Conservation (phyloP, 352 stramenopile genomes). For the Pythium utonaiense region DNA sequence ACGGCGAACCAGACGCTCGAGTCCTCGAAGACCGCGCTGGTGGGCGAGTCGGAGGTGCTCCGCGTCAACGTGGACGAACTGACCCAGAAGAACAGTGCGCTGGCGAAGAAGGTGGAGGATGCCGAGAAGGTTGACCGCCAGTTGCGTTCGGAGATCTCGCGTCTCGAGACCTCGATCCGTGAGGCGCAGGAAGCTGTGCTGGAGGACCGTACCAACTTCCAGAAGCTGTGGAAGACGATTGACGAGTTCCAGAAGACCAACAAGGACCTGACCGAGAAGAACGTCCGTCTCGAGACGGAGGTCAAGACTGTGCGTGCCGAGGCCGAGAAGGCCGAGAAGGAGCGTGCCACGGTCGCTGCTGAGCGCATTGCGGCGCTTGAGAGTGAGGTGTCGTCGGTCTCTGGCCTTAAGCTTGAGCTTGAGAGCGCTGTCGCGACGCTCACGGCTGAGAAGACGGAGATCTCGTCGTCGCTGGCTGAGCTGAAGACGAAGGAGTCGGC, state of each 20-base stretch:
- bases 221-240: constrained; percentile 27
- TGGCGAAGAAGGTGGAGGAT: constrained; percentile 21
- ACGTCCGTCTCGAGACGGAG: constrained; percentile 16
- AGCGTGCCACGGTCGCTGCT: background rate
- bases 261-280: constrained; percentile 25
- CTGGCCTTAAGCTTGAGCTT: constrained; percentile 18
- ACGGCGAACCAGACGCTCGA: constrained; percentile 16
- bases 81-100: constrained; percentile 10
- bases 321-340: constrained; percentile 25
- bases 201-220: constrained; percentile 26
- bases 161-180: constrained; percentile 24
- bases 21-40: constrained; percentile 8
- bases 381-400: constrained; percentile 1
- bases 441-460: constrained; percentile 20
- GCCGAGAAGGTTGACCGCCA: constrained; percentile 16
- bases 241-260: constrained; percentile 24
- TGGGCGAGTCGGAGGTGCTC: background rate
- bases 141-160: constrained; percentile 19
- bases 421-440: constrained; percentile 7
- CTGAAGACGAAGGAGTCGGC: constrained; percentile 5
- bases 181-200: constrained; percentile 23
- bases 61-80: constrained; percentile 3
- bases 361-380: constrained; percentile 16
- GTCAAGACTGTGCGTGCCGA: constrained; percentile 17
- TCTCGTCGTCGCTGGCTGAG: constrained; percentile 14